Evolutionary conservation across 805 yeast genomes (phyloP), one percentile per base, ranked within the genome.

Genomic region (Candida morakotiae): DNA sequence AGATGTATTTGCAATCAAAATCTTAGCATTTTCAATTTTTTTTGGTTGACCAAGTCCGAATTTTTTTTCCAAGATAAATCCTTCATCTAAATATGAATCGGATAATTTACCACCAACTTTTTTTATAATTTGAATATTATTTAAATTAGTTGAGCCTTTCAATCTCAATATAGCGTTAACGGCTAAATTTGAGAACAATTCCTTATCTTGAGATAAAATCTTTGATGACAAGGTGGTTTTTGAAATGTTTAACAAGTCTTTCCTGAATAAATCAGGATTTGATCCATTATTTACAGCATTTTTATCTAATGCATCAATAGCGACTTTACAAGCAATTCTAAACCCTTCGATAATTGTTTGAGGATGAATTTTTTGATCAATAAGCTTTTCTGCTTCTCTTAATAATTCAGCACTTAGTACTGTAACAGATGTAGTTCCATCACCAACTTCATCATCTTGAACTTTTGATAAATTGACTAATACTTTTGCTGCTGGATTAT

Each of bases 371-470:
- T 84, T 89, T 59, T 82, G 84, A 48, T 88, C 95, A 33, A 93
- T 84, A 45, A 93, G 76, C 58, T 81, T 81, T 63, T 93, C 97
- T 23, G 98, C 97, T 67, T 91, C 97, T 58, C 95, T 79, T 48
- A 93, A 71, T 41, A 93, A 73, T 63, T 93, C 98, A 8, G 96
- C 89, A 29, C 91, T 81, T 40, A 91, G 67, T 22, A 91, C 82
- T 0, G 97, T 86, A 15, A 91, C 98, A 20, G 96, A 83, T 1
- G 98, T 91, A 30, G 98, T 91, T 48, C 98, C 98, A 64, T 91
- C 98, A 42, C 98, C 98, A 46, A 93, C 96, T 62, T 91, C 98
- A 42, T 94, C 95, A 59, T 91, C 98, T 67, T 91, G 98, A 2
- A 95, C 88, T 58, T 94, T 83, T 13, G 96, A 85, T 40, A 91